Base-by-base conservation (phyloP, 1,139 yeast genomes). In the Kodamaea fungicola region DNA sequence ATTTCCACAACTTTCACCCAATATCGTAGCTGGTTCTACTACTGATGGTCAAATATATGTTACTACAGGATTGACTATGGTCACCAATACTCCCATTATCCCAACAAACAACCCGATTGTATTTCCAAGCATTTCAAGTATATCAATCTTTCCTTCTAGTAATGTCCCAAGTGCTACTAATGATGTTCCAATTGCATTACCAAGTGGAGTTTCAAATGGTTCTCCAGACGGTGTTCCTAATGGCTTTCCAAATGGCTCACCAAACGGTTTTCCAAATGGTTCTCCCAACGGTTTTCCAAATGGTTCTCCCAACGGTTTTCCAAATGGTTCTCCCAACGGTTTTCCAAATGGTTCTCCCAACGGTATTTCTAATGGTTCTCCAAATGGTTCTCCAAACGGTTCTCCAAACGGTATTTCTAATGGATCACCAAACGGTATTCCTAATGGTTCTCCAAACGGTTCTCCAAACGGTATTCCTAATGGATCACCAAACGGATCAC, bases 211-310 rank as follows among this genome's bases (percentile, higher is more conserved):
- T 21, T 27, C 31, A 10, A 27, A 31, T 27, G 12, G 31, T 12
- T 13, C 35, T n/a, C n/a, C n/a, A n/a, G 22, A 7, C 3, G 9
- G 16, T 7, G 16, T 31, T n/a, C 33, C 33, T n/a, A 31, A 24
- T 21, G 27, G 13, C 19, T 25, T 25, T 8, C 16, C 32, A 7
- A 25, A 25, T 19, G 7, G n/a, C 19, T 7, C 21, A 19, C 32
- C 32, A 21, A 22, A 9, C 3, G 25, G 25, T 7, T 22, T 30
- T 10, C 30, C 30, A 28, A 4, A 5, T 12, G 9, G 22, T 12
- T 5, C n/a, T 31, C 33, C 33, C 10, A 23, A n/a, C 22, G 33
- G 33, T 19, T 10, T 12, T 28, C 28, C 28, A 7, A 25, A 7
- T 8, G 8, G 12, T 12, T 7, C 8, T 6, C 28, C 28, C 6